These are phyloP conservation scores for Mycena pura DNA, from an alignment of 768 basidiomycete genomes.

Conservation along the genomic window DNA sequence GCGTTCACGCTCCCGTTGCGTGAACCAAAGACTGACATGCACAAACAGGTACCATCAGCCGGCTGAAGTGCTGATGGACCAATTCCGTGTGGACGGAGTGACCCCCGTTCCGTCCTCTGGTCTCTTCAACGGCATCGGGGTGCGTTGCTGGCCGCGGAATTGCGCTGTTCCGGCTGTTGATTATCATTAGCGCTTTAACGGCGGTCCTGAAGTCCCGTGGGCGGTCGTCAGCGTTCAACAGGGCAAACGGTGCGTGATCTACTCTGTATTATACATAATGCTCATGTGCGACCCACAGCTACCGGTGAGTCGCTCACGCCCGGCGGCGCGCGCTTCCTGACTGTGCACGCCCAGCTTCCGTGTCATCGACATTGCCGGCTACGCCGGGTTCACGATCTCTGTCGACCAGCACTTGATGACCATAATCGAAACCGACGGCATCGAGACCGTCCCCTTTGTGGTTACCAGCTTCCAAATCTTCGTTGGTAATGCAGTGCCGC, in stretches of 20 bases:
- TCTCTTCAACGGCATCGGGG: slow-evolving; percentile 13
- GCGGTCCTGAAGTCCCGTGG: slow-evolving; percentile 41
- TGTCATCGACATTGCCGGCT: slow-evolving; percentile 41
- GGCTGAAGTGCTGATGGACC: slow-evolving; percentile 24
- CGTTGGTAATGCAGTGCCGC: not conserved
- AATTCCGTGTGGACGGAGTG: slow-evolving; percentile 25
- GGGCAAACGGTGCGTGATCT: slow-evolving; percentile 32
- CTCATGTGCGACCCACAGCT: not conserved
- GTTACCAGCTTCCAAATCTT: slow-evolving; percentile 42
- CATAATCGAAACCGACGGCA: slow-evolving; percentile 31
- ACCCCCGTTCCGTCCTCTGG: slow-evolving; percentile 24
- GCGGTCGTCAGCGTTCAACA: slow-evolving; percentile 42
- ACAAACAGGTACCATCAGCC: slow-evolving; percentile 9
- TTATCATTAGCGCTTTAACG: slow-evolving; percentile 3
- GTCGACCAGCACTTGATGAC: slow-evolving; percentile 21
- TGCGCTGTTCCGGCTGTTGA: not conserved
- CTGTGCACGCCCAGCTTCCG: slow-evolving; percentile 41
- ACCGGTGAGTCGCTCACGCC: slow-evolving; percentile 1
- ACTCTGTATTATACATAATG: not conserved
- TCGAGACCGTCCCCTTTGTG: slow-evolving; percentile 32
- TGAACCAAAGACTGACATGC: not conserved
- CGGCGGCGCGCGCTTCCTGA: no score
- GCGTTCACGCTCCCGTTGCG: not conserved
- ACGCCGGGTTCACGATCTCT: slow-evolving; percentile 38
- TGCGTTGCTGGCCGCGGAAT: slow-evolving; percentile 6